A percentile compares a stretch with the other conserved stretches of the same genome.
phyloP scores from a whole-genome alignment of 1,284 basidiomycete species.

The Moesziomyces globuligerus region DNA sequence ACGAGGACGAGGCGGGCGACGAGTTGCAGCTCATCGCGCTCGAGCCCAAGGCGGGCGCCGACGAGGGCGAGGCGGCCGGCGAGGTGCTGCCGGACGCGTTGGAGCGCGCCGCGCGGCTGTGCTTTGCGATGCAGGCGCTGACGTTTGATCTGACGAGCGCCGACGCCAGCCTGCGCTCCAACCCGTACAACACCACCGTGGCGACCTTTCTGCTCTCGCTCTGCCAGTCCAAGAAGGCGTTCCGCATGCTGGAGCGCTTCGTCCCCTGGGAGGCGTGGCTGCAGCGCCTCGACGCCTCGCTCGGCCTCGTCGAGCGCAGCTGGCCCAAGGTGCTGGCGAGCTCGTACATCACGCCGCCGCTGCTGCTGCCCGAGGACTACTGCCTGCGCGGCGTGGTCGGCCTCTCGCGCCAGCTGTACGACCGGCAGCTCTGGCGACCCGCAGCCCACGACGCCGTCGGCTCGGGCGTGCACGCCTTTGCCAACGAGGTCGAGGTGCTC shows the following conservation, averaged over 20 bases:
- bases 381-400: constrained; percentile 84
- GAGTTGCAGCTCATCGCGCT: constrained; percentile 70
- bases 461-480: constrained; percentile 53
- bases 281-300: constrained; percentile 45
- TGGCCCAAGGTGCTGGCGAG: constrained; percentile 33
- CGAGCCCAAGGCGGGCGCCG: constrained; percentile 35
- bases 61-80: constrained; percentile 43
- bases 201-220: constrained; percentile 85
- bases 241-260: constrained; percentile 69
- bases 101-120: constrained; percentile 79
- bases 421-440: constrained; percentile 27
- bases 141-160: constrained; percentile 70
- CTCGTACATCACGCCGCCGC: constrained; percentile 70
- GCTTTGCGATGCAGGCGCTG: constrained; percentile 81
- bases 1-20: constrained; percentile 62
- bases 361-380: constrained; percentile 92
- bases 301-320: constrained; percentile 18
- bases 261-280: constrained; percentile 84
- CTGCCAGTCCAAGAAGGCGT: constrained; percentile 47
- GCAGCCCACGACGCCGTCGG: constrained; percentile 17
- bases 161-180: constrained; percentile 50
- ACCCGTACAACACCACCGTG: constrained; percentile 86
- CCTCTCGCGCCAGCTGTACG: constrained; percentile 37
- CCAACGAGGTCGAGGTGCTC: constrained; percentile 66
- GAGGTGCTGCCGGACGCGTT: constrained; percentile 75